Conservation (phyloP, 495 filamentous ascomycete species). For the Xylaria scruposa region DNA sequence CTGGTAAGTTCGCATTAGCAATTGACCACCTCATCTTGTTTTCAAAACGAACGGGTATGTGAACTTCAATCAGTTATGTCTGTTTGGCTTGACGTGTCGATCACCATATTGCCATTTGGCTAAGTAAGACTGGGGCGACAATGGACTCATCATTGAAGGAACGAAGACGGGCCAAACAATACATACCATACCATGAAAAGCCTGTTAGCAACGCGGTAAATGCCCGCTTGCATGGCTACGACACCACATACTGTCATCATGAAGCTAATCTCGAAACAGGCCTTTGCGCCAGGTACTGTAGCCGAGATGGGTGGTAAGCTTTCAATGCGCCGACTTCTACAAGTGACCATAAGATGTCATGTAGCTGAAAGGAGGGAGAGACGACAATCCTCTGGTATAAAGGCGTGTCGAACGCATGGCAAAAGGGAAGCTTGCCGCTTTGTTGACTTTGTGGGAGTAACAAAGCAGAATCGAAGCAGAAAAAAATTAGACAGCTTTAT, state of each 20-base stretch:
- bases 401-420: neutral
- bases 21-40: neutral
- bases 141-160: slow-evolving; percentile 74
- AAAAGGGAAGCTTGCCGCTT: slow-evolving; percentile 19
- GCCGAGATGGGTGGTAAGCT: neutral
- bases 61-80: slow-evolving; percentile 70
- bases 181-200: slow-evolving; percentile 45
- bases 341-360: neutral
- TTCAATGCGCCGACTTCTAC: neutral
- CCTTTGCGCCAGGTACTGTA: neutral
- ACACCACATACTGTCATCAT: neutral
- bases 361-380: neutral
- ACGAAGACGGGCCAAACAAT: slow-evolving; percentile 32
- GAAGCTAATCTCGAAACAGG: neutral
- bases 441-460: slow-evolving; percentile 41
- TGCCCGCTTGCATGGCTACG: slow-evolving; percentile 3
- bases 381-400: neutral
- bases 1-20: slow-evolving; percentile 17
- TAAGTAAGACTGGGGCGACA: slow-evolving; percentile 95
- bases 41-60: neutral
- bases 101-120: slow-evolving; percentile 74
- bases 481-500: slow-evolving; percentile 36
- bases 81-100: slow-evolving; percentile 92
- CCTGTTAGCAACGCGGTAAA: neutral
- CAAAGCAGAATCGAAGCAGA: slow-evolving; percentile 36